Base-by-base conservation (phyloP, 345 rosid genomes). In the Carallia pectinifolia region DNA sequence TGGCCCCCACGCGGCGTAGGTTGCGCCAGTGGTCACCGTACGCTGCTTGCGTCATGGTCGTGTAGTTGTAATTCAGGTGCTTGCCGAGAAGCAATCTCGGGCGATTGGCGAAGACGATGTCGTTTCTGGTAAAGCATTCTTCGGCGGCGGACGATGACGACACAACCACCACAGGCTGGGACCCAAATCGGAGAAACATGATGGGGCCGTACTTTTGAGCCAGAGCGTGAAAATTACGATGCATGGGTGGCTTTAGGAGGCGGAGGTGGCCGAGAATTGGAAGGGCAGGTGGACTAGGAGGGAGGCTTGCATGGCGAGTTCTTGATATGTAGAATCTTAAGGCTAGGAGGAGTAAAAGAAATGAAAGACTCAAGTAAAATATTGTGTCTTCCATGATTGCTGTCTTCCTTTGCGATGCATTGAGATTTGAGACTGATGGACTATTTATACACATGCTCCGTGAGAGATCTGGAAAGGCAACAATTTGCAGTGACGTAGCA, bases 21-120 rank as follows among this genome's bases (percentile, higher is more conserved):
- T 61, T 83, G 27, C 89, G 82, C 86, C 84, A 83, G 56, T 81
- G 89, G 27, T 79, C 78, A 4, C 86, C 84, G 8, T 77, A 83
- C 16, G 85, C 48, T 8, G 85, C 62, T 7, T 67, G 48, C 3
- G 37, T 36, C 50, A 81, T 10, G 53, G 78, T 66, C 31, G 81
- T 83, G 74, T 69, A 61, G 72, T 83, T 83, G 74, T 75, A 85
- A 16, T 6, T 33, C 6, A 71, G 1, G 69, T 30, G 29, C 23
- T 23, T 23, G 23, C 23, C 23, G 23, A 23, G 23, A 23, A 23
- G 23, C 23, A 23, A 23, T 23, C 23, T 23, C 23, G 23, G 23
- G 23, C 23, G 23, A 23, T 23, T 23, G 23, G 23, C 23, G 23
- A 23, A 23, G 23, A 36, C 69, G 17, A 77, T 19, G 60, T 81